Percentiles rank a stretch among this genome's conserved stretches.
These are phyloP conservation scores for Fusarium sterilihyphosum DNA, from an alignment of 2,329 filamentous ascomycete genomes.

Conservation along the genomic window DNA sequence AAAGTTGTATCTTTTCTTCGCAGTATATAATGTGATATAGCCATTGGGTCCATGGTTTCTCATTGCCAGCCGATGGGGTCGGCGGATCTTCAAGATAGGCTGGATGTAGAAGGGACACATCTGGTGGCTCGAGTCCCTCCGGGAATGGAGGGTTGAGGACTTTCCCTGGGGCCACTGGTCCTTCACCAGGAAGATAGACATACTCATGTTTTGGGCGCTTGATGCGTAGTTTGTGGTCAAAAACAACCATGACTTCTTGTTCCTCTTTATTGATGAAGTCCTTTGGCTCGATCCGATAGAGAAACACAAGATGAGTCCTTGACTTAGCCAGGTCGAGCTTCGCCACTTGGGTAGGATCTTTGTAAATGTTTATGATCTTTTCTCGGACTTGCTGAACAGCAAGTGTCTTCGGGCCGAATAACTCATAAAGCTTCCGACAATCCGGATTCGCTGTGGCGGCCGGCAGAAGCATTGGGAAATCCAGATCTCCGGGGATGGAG, in stretches of 20 bases:
- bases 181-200: not conserved
- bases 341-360: not conserved
- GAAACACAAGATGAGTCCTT: not conserved
- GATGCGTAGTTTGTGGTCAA: not conserved
- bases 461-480: not conserved
- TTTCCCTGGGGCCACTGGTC: not conserved
- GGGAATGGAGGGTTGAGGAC: not conserved
- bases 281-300: not conserved
- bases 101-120: not conserved
- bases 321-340: not conserved
- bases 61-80: not conserved
- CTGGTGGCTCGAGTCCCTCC: not conserved
- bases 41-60: not conserved
- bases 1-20: not conserved
- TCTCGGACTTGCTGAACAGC: not conserved
- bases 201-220: not conserved
- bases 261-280: not conserved
- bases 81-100: not conserved
- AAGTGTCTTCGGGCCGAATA: accelerated
- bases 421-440: not conserved
- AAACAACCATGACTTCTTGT: not conserved
- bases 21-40: not conserved
- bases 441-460: not conserved
- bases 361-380: not conserved
- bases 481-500: not conserved